phyloP scores from a whole-genome alignment of 768 basidiomycete genomes.

The Termitomyces bulborhizus region DNA sequence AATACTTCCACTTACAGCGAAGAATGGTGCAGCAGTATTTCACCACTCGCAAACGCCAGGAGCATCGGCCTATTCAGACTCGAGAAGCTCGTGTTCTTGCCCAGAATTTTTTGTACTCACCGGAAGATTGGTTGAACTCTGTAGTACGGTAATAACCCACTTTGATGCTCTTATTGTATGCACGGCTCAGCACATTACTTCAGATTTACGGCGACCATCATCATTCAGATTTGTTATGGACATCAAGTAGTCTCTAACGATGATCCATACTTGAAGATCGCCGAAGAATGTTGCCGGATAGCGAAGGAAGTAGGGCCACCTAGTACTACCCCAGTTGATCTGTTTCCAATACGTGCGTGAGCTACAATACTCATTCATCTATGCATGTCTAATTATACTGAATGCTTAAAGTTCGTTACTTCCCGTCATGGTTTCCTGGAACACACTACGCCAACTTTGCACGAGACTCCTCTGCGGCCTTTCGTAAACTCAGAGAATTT shows the following conservation, averaged over 20 bases:
- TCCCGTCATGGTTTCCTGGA: slow-evolving; percentile 22
- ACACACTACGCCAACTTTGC: slow-evolving; percentile 15
- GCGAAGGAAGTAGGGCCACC: slow-evolving; percentile 12
- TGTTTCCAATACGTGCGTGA: slow-evolving; percentile 19
- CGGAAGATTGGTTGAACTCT: slow-evolving; percentile 13
- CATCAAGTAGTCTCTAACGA: slow-evolving; percentile 17
- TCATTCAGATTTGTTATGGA: slow-evolving; percentile 17
- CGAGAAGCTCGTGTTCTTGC: slow-evolving; percentile 26
- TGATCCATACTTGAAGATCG: slow-evolving; percentile 17
- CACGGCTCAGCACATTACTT: neutral
- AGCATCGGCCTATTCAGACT: slow-evolving; percentile 22
- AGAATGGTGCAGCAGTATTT: slow-evolving; percentile 15
- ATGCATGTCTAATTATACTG: neutral
- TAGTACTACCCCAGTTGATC: slow-evolving; percentile 15
- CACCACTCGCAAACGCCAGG: slow-evolving; percentile 14
- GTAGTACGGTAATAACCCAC: slow-evolving; percentile 1
- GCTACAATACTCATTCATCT: slow-evolving; percentile 1
- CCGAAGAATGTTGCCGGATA: slow-evolving; percentile 12
- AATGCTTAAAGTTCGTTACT: slow-evolving; percentile 9
- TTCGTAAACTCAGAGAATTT: slow-evolving; percentile 13
- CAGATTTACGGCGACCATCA: slow-evolving; percentile 20
- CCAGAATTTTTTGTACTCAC: slow-evolving; percentile 18
- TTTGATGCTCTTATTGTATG: neutral
- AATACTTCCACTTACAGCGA: slow-evolving; percentile 17
- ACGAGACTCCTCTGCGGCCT: slow-evolving; percentile 1